Evolutionary conservation across 495 filamentous ascomycete species (phyloP), one percentile per base, ranked within the genome.

Genomic region (Trichoderma parareesei): DNA sequence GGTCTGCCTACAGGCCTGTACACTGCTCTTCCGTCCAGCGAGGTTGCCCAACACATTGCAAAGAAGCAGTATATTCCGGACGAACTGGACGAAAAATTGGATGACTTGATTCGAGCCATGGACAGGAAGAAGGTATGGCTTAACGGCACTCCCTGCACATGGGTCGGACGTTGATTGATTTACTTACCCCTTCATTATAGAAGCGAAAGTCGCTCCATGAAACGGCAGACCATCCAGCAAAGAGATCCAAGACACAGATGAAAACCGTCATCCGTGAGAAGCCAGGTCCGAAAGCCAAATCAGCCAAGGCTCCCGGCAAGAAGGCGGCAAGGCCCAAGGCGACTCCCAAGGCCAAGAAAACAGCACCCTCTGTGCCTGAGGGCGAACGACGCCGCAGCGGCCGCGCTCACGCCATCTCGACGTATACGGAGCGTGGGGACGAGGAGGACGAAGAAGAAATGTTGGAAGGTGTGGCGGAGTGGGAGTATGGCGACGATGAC

Each of bases 51-150:
- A 69, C 82, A 87, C 65, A 89, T 96, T 65, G 90, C 92, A 1
- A 86, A 90, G 70, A 94, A 88, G 78, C 87, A 87, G 65, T 96
- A 87, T 72, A 77, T 96, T 2, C 88, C 91, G 1, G 88, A 92
- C 41, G 88, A 88, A n/a, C 76, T 95, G 42, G 88, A 91, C n/a
- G 88, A 92, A 49, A 73, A 81, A 61, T 76, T 94, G 6, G 91
- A 96, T 64, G 83, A 85, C 13, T 74, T 92, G 16, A 68, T 87
- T 11, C 75, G 78, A 65, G 73, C 76, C 1, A 67, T 85, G 55
- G 79, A 86, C 61, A 81, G 79, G 62, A 81, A 82, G 67, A 84
- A 82, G 78, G 81, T 83, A 76, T 14, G 70, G 68, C 42, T n/a
- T 64, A 55, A 55, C 10, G 37, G n/a, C 55, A 10, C 33, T 14